These are phyloP conservation scores for Aspergillus neotritici DNA, from an alignment of 2,329 filamentous ascomycete species.

Conservation along the genomic window DNA sequence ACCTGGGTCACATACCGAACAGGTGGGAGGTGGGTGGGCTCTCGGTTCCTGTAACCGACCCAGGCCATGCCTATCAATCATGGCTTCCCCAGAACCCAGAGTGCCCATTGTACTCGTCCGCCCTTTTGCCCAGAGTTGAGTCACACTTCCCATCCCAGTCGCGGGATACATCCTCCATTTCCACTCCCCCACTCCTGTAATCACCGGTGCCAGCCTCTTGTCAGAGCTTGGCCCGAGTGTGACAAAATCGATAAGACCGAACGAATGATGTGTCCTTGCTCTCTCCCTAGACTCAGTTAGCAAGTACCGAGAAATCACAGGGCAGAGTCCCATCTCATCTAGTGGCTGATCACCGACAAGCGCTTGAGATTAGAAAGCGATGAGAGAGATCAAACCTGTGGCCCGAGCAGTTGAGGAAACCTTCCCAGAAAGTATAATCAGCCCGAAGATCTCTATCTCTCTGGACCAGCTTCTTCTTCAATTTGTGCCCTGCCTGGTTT, in stretches of 20 bases:
- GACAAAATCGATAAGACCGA: constrained; percentile 5
- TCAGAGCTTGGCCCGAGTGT: constrained; percentile 2
- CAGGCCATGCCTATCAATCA: constrained; percentile 12
- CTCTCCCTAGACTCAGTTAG: constrained; percentile 2
- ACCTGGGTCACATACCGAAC: constrained; percentile 11
- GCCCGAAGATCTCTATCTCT: constrained; percentile 17
- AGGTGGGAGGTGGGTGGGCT: constrained; percentile 4
- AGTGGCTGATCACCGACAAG: constrained; percentile 8
- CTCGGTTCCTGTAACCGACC: constrained; percentile 14
- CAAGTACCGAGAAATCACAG: constrained; percentile 6
- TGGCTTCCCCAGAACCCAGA: constrained; percentile 16
- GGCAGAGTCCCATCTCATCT: constrained; percentile 9
- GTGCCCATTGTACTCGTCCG: constrained; percentile 7
- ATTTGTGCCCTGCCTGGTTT: constrained; percentile 6
- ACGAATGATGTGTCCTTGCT: constrained; percentile 1
- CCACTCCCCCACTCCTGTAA: constrained; percentile 3
- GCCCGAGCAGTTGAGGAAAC: constrained; percentile 4
- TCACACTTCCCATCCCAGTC: not conserved
- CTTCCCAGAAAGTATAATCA: constrained; percentile 6
- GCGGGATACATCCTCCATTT: not conserved
- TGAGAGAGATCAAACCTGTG: constrained; percentile 2
- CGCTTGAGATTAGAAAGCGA: constrained; percentile 2
- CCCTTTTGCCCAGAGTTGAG: not conserved
- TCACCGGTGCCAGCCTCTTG: constrained; percentile 7
- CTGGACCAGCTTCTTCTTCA: constrained; percentile 5